Conservation (phyloP, 176 grass and related monocot genomes). For the Aegilops longissima region DNA sequence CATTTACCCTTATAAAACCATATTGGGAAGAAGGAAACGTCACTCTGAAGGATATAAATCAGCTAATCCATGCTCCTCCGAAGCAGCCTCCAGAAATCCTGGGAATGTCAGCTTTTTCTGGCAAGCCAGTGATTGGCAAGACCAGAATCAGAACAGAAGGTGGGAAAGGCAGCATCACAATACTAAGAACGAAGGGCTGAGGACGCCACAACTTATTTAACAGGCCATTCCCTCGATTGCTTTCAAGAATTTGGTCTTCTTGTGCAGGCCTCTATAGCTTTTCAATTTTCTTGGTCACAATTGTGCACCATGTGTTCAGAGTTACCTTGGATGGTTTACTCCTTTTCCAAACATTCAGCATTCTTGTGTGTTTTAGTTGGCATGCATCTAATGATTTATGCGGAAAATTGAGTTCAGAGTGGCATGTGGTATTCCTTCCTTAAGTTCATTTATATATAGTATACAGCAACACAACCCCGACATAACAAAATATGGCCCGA, state of each 20-base stretch:
- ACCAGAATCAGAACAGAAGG: slow-evolving; percentile 84
- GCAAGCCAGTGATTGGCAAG: slow-evolving; percentile 85
- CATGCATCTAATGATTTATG: background rate
- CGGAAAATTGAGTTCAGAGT: background rate
- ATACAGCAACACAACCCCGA: background rate
- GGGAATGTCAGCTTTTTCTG: slow-evolving; percentile 78
- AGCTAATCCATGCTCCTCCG: slow-evolving; percentile 58
- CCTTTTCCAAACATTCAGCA: slow-evolving; percentile 23
- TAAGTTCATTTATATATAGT: background rate
- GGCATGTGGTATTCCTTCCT: too few relatives aligned
- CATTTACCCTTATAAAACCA: slow-evolving; percentile 91
- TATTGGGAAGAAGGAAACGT: slow-evolving; percentile 67
- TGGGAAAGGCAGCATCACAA: slow-evolving; percentile 95
- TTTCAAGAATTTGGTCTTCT: slow-evolving; percentile 20
- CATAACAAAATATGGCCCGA: background rate
- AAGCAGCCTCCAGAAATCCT: slow-evolving; percentile 43
- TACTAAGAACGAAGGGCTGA: slow-evolving; percentile 90
- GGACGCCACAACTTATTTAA: slow-evolving; percentile 10
- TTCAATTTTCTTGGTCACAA: background rate
- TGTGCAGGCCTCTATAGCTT: slow-evolving; percentile 30
- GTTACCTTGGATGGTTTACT: slow-evolving; percentile 24
- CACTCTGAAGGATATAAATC: slow-evolving; percentile 86
- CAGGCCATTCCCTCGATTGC: slow-evolving; percentile 28
- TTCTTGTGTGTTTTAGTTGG: slow-evolving; percentile 32
- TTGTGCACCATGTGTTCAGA: slow-evolving; percentile 20